These are phyloP conservation scores for Lachnellula cervina DNA, from an alignment of 2,329 filamentous ascomycete species.

Conservation along the genomic window DNA sequence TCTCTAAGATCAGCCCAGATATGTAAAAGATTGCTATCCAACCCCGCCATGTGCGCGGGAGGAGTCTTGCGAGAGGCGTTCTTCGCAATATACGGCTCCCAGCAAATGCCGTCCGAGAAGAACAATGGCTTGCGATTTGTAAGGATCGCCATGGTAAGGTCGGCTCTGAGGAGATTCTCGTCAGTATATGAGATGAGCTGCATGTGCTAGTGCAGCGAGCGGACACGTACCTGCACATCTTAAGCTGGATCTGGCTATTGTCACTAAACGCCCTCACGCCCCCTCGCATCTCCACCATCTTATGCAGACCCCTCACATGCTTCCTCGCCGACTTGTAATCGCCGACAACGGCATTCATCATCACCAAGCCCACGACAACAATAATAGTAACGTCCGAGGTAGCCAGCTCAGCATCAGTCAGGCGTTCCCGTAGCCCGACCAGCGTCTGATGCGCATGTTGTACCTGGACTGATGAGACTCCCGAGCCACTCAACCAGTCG, in stretches of 20 bases:
- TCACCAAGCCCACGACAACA: neutral
- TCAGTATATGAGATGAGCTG: neutral
- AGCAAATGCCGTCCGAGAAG: neutral
- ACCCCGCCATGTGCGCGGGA: neutral
- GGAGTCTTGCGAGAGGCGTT: neutral
- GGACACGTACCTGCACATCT: neutral
- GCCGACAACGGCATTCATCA: slow-evolving; percentile 1
- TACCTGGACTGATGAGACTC: neutral
- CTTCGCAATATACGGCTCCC: slow-evolving; percentile 4
- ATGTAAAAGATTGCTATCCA: slow-evolving; percentile 10
- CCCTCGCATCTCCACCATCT: neutral
- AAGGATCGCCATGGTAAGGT: neutral
- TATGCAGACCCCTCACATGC: neutral
- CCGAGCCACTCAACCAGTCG: neutral
- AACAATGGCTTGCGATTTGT: neutral
- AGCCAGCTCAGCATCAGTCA: neutral
- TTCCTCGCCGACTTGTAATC: neutral
- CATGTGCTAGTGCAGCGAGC: neutral
- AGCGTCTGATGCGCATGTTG: neutral
- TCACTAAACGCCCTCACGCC: neutral
- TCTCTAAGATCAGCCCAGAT: slow-evolving; percentile 25
- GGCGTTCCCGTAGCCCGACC: neutral
- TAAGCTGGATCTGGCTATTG: neutral
- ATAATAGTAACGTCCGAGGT: neutral
- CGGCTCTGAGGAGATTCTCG: neutral